phyloP scores from a whole-genome alignment of 1,139 yeast genomes.

The Taiozyma sp. region DNA sequence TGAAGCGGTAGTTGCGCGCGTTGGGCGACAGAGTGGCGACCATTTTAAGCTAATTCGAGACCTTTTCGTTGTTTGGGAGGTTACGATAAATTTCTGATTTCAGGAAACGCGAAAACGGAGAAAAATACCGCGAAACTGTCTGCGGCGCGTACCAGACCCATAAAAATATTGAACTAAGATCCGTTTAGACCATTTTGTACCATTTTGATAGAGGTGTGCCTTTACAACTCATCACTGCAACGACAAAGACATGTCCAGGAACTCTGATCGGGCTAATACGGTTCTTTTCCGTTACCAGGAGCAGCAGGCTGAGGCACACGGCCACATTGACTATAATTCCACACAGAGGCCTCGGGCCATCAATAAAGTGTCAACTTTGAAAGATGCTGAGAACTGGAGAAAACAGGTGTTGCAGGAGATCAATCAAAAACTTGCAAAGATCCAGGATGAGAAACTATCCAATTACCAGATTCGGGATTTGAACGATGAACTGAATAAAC shows the following conservation, averaged over 20 bases:
- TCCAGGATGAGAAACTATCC: conserved; percentile 58
- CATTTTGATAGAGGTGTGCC: no score
- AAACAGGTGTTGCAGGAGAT: conserved; percentile 62
- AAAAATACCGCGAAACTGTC: background rate
- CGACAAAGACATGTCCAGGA: conserved; percentile 54
- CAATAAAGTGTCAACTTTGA: conserved; percentile 46
- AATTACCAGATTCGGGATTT: conserved; percentile 65
- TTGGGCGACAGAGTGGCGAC: conserved; percentile 11
- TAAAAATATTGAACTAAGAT: background rate
- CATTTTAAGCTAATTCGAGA: background rate
- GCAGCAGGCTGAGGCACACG: conserved; percentile 53
- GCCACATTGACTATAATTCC: conserved; percentile 56
- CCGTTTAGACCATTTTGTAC: no score
- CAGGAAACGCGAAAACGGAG: background rate
- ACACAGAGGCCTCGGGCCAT: conserved; percentile 59
- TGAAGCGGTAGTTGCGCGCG: conserved; percentile 21
- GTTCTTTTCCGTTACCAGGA: conserved; percentile 63
- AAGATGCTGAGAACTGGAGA: conserved; percentile 79
- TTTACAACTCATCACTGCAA: no score
- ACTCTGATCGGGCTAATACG: conserved; percentile 72
- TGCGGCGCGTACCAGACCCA: background rate
- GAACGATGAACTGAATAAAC: conserved; percentile 70
- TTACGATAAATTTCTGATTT: background rate
- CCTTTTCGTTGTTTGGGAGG: background rate
- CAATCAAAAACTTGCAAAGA: conserved; percentile 52